A percentile compares a stretch with the other conserved stretches of the same genome.
Evolutionary conservation across 441 rosid species (phyloP).

Genomic region (Jatropha podagrica): DNA sequence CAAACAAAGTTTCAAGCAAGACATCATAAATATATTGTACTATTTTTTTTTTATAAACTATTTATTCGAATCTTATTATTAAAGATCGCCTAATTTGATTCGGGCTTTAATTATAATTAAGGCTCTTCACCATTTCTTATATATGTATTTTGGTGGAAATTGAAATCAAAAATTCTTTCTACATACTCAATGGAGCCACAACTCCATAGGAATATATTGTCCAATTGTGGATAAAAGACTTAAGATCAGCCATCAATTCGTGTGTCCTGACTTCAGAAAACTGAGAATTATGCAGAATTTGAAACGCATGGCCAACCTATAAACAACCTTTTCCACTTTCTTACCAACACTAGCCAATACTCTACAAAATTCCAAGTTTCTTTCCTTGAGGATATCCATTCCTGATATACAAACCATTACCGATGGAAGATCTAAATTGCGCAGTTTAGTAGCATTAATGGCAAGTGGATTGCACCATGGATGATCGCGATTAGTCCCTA

Average conservation of each 20-base stretch:
- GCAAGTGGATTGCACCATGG: constrained; percentile 67
- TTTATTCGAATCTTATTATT: no score
- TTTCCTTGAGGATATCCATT: constrained; percentile 61
- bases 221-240: constrained; percentile 42
- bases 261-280: constrained; percentile 48
- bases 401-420: constrained; percentile 66
- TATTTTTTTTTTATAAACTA: no score
- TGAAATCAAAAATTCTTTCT: no score
- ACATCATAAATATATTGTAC: no score
- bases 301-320: constrained; percentile 83
- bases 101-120: no score
- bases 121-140: no score
- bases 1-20: no score
- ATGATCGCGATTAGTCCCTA: constrained; percentile 63
- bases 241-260: constrained; percentile 63
- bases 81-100: no score
- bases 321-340: constrained; percentile 50
- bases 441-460: constrained; percentile 28
- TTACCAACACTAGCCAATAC: constrained; percentile 49
- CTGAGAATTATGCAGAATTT: constrained; percentile 54
- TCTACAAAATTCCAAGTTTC: constrained; percentile 52
- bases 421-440: constrained; percentile 33
- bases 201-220: no score
- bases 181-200: no score
- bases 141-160: no score